Percentiles rank a stretch among this genome's conserved stretches.
phyloP scores from a whole-genome alignment of 1,284 basidiomycete species.

The Pisolithus thermaeus region DNA sequence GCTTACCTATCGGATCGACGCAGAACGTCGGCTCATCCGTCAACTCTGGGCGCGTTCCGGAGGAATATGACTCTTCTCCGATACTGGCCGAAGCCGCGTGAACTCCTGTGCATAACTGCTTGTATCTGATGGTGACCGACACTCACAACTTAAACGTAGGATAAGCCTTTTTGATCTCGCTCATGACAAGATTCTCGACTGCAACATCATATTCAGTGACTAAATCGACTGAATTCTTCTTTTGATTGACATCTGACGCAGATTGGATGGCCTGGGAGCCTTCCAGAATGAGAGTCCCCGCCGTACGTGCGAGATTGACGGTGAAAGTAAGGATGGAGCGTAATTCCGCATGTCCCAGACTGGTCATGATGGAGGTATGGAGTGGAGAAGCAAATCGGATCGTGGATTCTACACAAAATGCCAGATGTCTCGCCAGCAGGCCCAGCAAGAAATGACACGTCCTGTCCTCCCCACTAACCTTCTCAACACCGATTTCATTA shows the following conservation, averaged over 20 bases:
- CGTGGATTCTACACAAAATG: not conserved
- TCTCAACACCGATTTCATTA: too few species aligned
- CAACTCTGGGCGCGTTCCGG: slow-evolving; percentile 63
- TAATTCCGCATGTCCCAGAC: slow-evolving; percentile 32
- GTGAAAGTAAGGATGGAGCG: slow-evolving; percentile 70
- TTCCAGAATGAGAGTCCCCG: slow-evolving; percentile 68
- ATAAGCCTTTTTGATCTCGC: slow-evolving; percentile 62
- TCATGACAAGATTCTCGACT: slow-evolving; percentile 83
- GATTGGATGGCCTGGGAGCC: slow-evolving; percentile 68
- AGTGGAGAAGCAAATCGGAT: not conserved
- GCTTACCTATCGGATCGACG: slow-evolving; percentile 76
- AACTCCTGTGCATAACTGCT: slow-evolving; percentile 1
- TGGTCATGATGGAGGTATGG: slow-evolving; percentile 18
- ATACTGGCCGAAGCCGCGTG: slow-evolving; percentile 50
- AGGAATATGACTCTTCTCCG: slow-evolving; percentile 85
- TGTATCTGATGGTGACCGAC: not conserved
- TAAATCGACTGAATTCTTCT: slow-evolving; percentile 88
- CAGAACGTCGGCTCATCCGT: slow-evolving; percentile 90
- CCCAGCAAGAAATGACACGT: too few species aligned
- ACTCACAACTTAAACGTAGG: slow-evolving; percentile 81
- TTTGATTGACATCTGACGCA: slow-evolving; percentile 63
- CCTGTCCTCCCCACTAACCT: too few species aligned
- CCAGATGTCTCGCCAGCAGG: too few species aligned
- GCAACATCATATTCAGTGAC: slow-evolving; percentile 97
- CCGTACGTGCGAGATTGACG: slow-evolving; percentile 62